Evolutionary conservation across 2,329 filamentous ascomycete genomes (phyloP), one percentile per base, ranked within the genome.

Genomic region (Zopfia rhizophila): DNA sequence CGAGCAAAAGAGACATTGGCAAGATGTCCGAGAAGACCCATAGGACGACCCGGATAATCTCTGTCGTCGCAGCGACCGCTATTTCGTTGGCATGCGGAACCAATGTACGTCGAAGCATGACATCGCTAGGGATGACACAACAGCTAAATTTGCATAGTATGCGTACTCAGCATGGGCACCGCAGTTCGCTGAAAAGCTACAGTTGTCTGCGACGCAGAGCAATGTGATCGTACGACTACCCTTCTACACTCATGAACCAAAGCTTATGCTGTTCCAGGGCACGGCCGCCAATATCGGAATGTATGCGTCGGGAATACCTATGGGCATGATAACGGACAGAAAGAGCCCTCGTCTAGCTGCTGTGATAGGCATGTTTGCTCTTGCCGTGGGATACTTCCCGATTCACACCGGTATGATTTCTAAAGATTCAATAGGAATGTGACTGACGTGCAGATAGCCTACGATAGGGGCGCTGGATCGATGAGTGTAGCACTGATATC

Each of bases 111-210:
- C 33, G 43, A 24, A 35, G 10, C 27, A 5, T 23, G 30, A 23
- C 13, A 27, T 7, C 37, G 18, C 23, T 23, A 33, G 29, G n/a
- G n/a, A n/a, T 31, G 12, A 27, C 25, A n/a, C 17, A 38, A 38
- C 47, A n/a, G 40, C 65, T 77, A 47, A 71, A 49, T 38, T 24
- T 12, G 38, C 27, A 37, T 66, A 97, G 91, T 97, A 99, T 83
- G 93, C 92, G 67, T 99, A 97, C 75, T 97, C 91, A 43, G 93
- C 93, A 73, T 99, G 94, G 92, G 91, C 90, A 11, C 94, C 94
- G 14, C 92, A 97, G 74, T 97, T 97, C 68, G 91, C 92, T 37
- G 87, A 95, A 64, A 86, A 84, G 60, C 80, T 99, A 61, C 86
- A 88, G 68, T 83, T 97, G 51, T 91, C 91, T 11, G 88, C 94